phyloP scores from a whole-genome alignment of 2,329 filamentous ascomycete species.

The Domatiomyces catenatus region DNA sequence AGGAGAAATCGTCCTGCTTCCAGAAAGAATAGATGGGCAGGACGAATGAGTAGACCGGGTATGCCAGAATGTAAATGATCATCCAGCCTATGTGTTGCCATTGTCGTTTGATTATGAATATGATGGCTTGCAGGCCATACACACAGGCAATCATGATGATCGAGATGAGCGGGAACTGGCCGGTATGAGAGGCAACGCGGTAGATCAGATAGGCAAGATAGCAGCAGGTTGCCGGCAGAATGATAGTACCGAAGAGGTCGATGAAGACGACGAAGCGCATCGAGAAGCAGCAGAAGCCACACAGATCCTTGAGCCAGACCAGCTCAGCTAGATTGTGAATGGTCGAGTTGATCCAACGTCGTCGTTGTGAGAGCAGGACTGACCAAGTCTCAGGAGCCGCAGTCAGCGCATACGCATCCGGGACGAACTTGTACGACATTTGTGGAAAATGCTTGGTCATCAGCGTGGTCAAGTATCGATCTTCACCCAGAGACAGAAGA shows the following conservation, averaged over 20 bases:
- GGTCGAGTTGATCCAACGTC: slow-evolving; percentile 98
- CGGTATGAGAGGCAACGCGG: slow-evolving; percentile 49
- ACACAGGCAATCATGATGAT: slow-evolving; percentile 79
- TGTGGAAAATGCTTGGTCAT: slow-evolving; percentile 96
- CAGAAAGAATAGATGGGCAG: slow-evolving; percentile 97
- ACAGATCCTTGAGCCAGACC: slow-evolving; percentile 80
- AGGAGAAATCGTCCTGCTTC: slow-evolving; percentile 98
- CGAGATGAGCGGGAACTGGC: slow-evolving; percentile 72
- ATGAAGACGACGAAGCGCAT: slow-evolving; percentile 96
- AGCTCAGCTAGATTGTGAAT: slow-evolving; percentile 91
- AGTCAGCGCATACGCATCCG: slow-evolving; percentile 83
- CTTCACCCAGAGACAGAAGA: slow-evolving; percentile 78
- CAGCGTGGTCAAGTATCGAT: slow-evolving; percentile 89
- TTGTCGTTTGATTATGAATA: slow-evolving; percentile 91
- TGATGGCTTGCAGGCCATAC: slow-evolving; percentile 87
- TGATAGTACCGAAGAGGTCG: slow-evolving; percentile 82
- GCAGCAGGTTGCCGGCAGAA: slow-evolving; percentile 72
- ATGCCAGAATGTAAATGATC: slow-evolving; percentile 95
- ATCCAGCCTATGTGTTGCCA: slow-evolving; percentile 99
- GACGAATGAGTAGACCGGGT: slow-evolving; percentile 81
- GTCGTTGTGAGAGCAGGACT: slow-evolving; percentile 88
- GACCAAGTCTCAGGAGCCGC: slow-evolving; percentile 89
- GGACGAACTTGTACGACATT: slow-evolving; percentile 93
- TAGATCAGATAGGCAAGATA: slow-evolving; percentile 87
- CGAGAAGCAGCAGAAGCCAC: slow-evolving; percentile 96